Percentiles rank a stretch among this genome's conserved stretches.
These are phyloP conservation scores for Polytrichum commune DNA, from an alignment of 225 moss, liverwort and hornwort species.

Conservation along the genomic window DNA sequence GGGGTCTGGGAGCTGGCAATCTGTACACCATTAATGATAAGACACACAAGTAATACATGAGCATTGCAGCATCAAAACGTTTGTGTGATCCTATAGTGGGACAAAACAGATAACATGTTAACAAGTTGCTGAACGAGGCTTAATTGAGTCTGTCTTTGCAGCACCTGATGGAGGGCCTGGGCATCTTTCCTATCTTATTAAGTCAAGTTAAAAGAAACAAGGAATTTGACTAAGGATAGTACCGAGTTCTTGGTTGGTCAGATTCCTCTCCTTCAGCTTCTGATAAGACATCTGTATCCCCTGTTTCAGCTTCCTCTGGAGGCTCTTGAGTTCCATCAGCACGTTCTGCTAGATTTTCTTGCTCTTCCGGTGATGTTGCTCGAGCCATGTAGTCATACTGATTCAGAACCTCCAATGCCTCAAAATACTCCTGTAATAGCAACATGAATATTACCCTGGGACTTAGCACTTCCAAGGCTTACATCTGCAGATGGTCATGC, in stretches of 20 bases:
- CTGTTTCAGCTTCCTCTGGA: slow-evolving; percentile 84
- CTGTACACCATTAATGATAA: slow-evolving; percentile 22
- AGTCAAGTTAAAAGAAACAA: too few relatives aligned
- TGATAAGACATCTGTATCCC: slow-evolving; percentile 76
- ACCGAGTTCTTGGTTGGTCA: slow-evolving; percentile 87
- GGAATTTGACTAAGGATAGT: too few relatives aligned
- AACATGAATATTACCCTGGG: not conserved
- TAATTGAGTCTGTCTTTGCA: too few relatives aligned
- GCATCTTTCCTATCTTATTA: too few relatives aligned
- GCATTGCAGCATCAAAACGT: too few relatives aligned
- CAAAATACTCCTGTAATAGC: slow-evolving; percentile 85
- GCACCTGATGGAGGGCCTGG: too few relatives aligned
- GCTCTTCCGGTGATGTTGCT: slow-evolving; percentile 67
- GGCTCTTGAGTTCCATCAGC: slow-evolving; percentile 79
- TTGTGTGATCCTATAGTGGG: too few relatives aligned
- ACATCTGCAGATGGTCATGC: not conserved
- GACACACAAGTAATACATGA: too few relatives aligned
- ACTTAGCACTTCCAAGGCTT: not conserved
- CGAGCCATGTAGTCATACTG: slow-evolving; percentile 89
- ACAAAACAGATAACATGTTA: too few relatives aligned
- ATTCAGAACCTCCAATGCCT: slow-evolving; percentile 95
- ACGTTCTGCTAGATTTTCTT: slow-evolving; percentile 65
- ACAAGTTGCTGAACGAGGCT: too few relatives aligned
- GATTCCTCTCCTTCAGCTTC: slow-evolving; percentile 93
- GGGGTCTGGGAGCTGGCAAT: slow-evolving; percentile 94